Evolutionary conservation across 2,329 filamentous ascomycete genomes (phyloP).

Genomic region (Graphilbum sp.): DNA sequence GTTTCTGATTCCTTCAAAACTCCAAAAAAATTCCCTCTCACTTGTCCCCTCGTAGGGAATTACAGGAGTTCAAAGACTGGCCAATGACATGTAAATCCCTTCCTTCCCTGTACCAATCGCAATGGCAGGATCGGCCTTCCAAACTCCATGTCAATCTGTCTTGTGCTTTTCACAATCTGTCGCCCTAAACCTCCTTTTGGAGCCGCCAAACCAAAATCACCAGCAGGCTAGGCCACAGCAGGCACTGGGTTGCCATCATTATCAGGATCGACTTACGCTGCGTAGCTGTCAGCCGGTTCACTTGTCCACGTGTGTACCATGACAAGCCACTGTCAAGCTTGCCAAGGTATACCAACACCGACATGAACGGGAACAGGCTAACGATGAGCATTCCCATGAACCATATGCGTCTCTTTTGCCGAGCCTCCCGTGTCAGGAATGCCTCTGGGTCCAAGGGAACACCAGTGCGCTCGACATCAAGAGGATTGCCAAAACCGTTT

Average conservation of each 20-base stretch:
- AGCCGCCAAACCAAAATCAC: conserved; percentile 9
- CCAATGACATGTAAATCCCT: no score
- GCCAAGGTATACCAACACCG: conserved; percentile 26
- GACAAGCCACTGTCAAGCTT: conserved; percentile 27
- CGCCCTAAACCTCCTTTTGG: neutral
- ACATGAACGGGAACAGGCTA: conserved; percentile 29
- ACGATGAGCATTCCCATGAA: conserved; percentile 23
- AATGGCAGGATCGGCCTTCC: no score
- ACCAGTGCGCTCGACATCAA: conserved; percentile 6
- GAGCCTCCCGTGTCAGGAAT: conserved; percentile 14
- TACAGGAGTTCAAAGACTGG: no score
- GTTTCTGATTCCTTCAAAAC: no score
- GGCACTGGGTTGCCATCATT: conserved; percentile 14
- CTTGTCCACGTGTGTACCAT: conserved; percentile 32
- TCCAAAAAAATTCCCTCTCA: no score
- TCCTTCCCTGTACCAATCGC: no score
- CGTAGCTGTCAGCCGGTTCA: conserved; percentile 19
- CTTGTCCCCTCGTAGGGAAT: no score
- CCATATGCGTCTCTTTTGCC: conserved; percentile 17
- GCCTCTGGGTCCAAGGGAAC: conserved; percentile 10
- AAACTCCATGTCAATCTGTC: no score
- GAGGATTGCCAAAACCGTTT: neutral
- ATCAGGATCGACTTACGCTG: conserved; percentile 20
- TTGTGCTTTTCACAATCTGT: neutral
- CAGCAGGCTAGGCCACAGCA: conserved; percentile 10